phyloP scores from a whole-genome alignment of 345 rosid species.

The Psidium friedrichsthalianum region DNA sequence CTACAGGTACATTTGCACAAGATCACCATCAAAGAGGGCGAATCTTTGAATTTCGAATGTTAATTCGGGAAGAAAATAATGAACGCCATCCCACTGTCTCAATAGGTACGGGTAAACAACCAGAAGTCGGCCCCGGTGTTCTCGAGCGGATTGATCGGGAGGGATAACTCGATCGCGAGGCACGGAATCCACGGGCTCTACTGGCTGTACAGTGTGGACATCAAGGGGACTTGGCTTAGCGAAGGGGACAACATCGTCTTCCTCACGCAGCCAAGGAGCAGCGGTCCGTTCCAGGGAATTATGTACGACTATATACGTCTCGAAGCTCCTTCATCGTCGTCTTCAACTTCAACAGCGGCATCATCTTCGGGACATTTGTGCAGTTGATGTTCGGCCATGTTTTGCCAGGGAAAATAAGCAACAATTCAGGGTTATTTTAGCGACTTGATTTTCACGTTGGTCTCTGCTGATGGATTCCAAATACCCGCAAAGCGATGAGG shows the following conservation, averaged over 20 bases:
- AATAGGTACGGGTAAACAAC: constrained; percentile 53
- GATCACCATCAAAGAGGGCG: neutral
- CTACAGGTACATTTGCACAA: constrained; percentile 36
- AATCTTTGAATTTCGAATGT: neutral
- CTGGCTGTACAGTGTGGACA: constrained; percentile 52
- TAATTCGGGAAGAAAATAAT: neutral
- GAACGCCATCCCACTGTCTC: neutral
- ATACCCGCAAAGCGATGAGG: neutral
- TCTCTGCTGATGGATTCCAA: neutral
- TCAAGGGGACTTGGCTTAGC: constrained; percentile 31
- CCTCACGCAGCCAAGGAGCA: constrained; percentile 44
- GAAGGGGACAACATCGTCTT: constrained; percentile 54
- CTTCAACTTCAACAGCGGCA: neutral
- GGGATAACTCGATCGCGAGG: constrained; percentile 81
- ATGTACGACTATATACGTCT: constrained; percentile 83
- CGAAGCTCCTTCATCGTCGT: constrained; percentile 37
- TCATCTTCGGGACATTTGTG: neutral
- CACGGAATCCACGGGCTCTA: constrained; percentile 91
- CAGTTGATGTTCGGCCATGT: neutral
- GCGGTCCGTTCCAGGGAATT: constrained; percentile 57
- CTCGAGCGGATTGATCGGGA: constrained; percentile 63
- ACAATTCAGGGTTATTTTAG: neutral
- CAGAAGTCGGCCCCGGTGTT: constrained; percentile 24
- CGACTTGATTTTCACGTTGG: neutral
- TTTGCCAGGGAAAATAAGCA: neutral